phyloP scores from a whole-genome alignment of 257 asterid genomes.

The Eucommia ulmoides region DNA sequence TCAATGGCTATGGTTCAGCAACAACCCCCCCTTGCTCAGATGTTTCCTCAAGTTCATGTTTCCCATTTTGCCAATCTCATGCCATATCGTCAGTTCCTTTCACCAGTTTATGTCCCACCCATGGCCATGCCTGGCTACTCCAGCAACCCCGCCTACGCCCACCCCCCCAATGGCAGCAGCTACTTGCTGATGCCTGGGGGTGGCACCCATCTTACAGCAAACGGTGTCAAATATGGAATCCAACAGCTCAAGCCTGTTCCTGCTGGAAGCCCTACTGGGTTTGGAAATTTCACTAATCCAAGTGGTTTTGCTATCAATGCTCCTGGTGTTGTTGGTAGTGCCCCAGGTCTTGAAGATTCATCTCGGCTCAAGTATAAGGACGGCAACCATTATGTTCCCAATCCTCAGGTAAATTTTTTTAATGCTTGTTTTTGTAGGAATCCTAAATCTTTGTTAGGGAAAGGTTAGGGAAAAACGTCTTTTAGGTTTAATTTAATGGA shows the following conservation, averaged over 20 bases:
- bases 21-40: slow-evolving; percentile 52
- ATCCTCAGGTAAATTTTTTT: slow-evolving; percentile 77
- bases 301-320: slow-evolving; percentile 71
- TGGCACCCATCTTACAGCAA: slow-evolving; percentile 54
- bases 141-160: slow-evolving; percentile 70
- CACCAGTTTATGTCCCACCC: slow-evolving; percentile 84
- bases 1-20: slow-evolving; percentile 67
- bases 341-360: slow-evolving; percentile 76
- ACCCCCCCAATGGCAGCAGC: slow-evolving; percentile 84
- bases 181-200: slow-evolving; percentile 82
- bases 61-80: slow-evolving; percentile 72
- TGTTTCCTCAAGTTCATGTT: slow-evolving; percentile 86
- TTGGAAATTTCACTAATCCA: slow-evolving; percentile 67
- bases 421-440: no score
- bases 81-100: slow-evolving; percentile 74
- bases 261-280: slow-evolving; percentile 56
- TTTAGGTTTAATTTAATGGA: no score
- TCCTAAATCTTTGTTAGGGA: no score
- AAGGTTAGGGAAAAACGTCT: no score
- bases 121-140: slow-evolving; percentile 89
- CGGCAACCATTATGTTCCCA: slow-evolving; percentile 53
- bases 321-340: slow-evolving; percentile 68
- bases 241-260: slow-evolving; percentile 85
- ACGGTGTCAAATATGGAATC: slow-evolving; percentile 71
- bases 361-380: slow-evolving; percentile 86